Percentiles rank a stretch among this genome's conserved stretches.
Conservation (phyloP, 129 eudicot genomes). For the Flaveria bidentis region DNA sequence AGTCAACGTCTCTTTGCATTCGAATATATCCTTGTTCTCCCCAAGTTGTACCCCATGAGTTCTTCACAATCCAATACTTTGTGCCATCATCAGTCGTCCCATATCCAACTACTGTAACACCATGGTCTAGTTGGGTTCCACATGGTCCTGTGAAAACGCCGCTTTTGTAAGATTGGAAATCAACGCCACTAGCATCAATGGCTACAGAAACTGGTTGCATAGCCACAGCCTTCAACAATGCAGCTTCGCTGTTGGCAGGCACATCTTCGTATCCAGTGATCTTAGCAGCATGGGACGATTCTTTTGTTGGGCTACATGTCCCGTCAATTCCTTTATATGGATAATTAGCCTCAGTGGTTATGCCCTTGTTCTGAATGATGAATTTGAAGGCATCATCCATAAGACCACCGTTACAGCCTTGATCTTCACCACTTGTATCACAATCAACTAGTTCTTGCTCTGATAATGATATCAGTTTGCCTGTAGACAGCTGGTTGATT, state of each 20-base stretch:
- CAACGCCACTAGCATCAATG: constrained; percentile 22
- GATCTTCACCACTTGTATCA: constrained; percentile 15
- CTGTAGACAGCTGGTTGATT: constrained; percentile 15
- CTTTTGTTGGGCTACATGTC: constrained; percentile 17
- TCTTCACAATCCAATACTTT: constrained; percentile 37
- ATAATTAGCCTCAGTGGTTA: constrained; percentile 20
- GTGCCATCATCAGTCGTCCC: constrained; percentile 29
- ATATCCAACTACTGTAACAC: constrained; percentile 28
- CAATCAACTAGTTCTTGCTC: constrained; percentile 40
- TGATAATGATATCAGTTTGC: constrained; percentile 29
- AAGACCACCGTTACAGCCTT: constrained; percentile 30
- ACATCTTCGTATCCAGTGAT: constrained; percentile 32
- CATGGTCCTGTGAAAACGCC: constrained; percentile 28
- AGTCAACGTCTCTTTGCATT: constrained; percentile 28
- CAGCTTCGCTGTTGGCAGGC: constrained; percentile 20
- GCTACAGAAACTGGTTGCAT: constrained; percentile 35
- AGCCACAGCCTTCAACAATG: constrained; percentile 28
- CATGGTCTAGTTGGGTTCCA: constrained; percentile 31
- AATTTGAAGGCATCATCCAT: constrained; percentile 29
- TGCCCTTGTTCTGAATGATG: constrained; percentile 22
- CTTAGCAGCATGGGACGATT: neutral
- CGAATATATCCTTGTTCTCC: constrained; percentile 36
- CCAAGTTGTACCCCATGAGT: constrained; percentile 38
- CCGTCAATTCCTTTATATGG: constrained; percentile 27
- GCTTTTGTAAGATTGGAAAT: constrained; percentile 10